These are phyloP conservation scores for Boletus rubescentipes DNA, from an alignment of 768 basidiomycete genomes.

Conservation along the genomic window DNA sequence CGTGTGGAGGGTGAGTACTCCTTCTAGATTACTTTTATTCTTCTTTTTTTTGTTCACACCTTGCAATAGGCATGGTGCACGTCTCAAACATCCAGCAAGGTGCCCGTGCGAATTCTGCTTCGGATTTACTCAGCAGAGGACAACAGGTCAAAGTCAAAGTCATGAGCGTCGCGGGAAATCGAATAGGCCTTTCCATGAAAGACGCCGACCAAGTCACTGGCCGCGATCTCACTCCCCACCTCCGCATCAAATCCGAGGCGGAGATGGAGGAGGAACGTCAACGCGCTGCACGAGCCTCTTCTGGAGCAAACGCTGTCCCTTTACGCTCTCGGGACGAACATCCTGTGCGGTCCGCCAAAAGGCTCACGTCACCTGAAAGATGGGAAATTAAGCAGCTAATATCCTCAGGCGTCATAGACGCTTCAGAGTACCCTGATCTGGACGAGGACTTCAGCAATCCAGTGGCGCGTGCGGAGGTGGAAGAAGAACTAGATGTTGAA, in stretches of 20 bases:
- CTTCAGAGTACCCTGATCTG: conserved; percentile 92
- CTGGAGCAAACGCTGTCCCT: conserved; percentile 88
- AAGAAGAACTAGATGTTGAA: conserved; percentile 97
- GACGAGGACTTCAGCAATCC: conserved; percentile 84
- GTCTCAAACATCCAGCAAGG: conserved; percentile 89
- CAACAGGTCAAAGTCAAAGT: conserved; percentile 95
- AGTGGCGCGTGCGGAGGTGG: conserved; percentile 78
- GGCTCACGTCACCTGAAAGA: conserved; percentile 92
- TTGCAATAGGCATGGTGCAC: conserved; percentile 85
- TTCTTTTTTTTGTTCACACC: conserved; percentile 2
- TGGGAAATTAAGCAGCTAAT: conserved; percentile 99
- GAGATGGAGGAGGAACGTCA: conserved; percentile 84
- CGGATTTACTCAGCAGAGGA: conserved; percentile 81
- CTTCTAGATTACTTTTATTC: background rate
- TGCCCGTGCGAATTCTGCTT: conserved; percentile 80
- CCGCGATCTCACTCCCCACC: conserved; percentile 89
- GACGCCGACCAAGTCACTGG: conserved; percentile 94
- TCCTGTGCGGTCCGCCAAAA: conserved; percentile 74
- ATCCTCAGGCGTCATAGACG: conserved; percentile 87
- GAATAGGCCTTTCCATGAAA: conserved; percentile 92
- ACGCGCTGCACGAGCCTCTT: conserved; percentile 59
- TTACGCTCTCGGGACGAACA: conserved; percentile 54
- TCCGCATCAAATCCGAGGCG: conserved; percentile 91
- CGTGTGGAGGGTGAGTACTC: conserved; percentile 79
- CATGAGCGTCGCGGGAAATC: conserved; percentile 83